Evolutionary conservation across 2,329 filamentous ascomycete species (phyloP).

Genomic region (Phialemonium atrogriseum): DNA sequence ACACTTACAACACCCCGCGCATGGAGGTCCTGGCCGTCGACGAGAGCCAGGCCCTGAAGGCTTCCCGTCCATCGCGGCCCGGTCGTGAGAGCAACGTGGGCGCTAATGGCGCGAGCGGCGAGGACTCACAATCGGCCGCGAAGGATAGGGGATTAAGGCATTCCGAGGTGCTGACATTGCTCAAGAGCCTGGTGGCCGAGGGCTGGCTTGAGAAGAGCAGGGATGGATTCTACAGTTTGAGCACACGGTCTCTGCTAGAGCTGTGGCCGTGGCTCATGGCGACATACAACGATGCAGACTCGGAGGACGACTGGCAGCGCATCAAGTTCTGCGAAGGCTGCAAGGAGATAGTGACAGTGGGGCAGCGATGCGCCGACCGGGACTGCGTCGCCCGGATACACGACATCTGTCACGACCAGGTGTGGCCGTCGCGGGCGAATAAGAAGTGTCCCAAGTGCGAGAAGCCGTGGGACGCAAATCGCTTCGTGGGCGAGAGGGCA

Average conservation of each 20-base stretch:
- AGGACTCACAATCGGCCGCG: conserved; percentile 18
- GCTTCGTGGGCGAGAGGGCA: conserved; percentile 48
- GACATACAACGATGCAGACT: conserved; percentile 73
- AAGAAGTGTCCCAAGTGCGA: conserved; percentile 58
- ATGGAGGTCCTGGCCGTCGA: conserved; percentile 79
- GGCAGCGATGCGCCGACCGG: conserved; percentile 63
- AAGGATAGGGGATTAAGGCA: conserved; percentile 58
- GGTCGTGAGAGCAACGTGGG: conserved; percentile 15
- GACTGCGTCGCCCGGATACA: conserved; percentile 67
- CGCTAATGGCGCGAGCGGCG: conserved; percentile 3
- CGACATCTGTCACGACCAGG: conserved; percentile 64
- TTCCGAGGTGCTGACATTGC: conserved; percentile 65
- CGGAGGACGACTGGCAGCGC: conserved; percentile 56
- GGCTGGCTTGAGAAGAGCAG: conserved; percentile 76
- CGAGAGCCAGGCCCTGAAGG: conserved; percentile 67
- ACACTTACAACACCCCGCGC: conserved; percentile 71
- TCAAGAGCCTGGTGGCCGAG: conserved; percentile 63
- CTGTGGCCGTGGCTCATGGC: conserved; percentile 76
- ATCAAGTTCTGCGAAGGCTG: conserved; percentile 87
- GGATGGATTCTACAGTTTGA: conserved; percentile 66
- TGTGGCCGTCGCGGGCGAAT: conserved; percentile 58
- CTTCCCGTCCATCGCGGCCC: conserved; percentile 44
- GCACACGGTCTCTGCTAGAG: conserved; percentile 75
- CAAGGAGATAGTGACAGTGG: conserved; percentile 79
- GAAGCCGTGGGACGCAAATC: conserved; percentile 38